These are phyloP conservation scores for Parmelia sp. DNA, from an alignment of 495 filamentous ascomycete genomes.

Conservation along the genomic window DNA sequence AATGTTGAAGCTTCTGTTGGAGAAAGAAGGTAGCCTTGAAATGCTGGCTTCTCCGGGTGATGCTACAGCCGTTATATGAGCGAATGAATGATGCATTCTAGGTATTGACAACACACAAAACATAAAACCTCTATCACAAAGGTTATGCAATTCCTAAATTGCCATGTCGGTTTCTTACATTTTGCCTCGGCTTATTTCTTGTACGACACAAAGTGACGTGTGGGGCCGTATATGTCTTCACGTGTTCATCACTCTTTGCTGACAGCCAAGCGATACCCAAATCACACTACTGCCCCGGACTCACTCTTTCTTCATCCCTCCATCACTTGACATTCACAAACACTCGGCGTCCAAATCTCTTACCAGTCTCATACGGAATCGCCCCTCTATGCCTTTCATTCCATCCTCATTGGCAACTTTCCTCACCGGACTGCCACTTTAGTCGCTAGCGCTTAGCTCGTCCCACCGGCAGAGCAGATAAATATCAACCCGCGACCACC, in stretches of 20 bases:
- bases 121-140: not conserved
- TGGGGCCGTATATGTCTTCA: not conserved
- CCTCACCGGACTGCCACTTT: too few relatives aligned
- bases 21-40: not conserved
- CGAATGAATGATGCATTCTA: too few relatives aligned
- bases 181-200: not conserved
- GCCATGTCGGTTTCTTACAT: not conserved
- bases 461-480: not conserved
- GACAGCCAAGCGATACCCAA: not conserved
- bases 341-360: too few relatives aligned
- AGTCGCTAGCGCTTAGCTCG: not conserved
- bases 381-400: not conserved
- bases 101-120: not conserved
- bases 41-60: not conserved
- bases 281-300: not conserved
- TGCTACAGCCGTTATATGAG: not conserved
- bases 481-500: not conserved
- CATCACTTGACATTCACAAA: not conserved
- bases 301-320: not conserved
- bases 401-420: too few relatives aligned
- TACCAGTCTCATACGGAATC: too few relatives aligned
- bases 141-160: not conserved
- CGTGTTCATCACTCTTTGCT: not conserved
- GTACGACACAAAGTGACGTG: not conserved
- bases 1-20: not conserved